A percentile compares a stretch with the other conserved stretches of the same genome.
Evolutionary conservation across 257 asterid species (phyloP).

Genomic region (Forsythia suspensa): DNA sequence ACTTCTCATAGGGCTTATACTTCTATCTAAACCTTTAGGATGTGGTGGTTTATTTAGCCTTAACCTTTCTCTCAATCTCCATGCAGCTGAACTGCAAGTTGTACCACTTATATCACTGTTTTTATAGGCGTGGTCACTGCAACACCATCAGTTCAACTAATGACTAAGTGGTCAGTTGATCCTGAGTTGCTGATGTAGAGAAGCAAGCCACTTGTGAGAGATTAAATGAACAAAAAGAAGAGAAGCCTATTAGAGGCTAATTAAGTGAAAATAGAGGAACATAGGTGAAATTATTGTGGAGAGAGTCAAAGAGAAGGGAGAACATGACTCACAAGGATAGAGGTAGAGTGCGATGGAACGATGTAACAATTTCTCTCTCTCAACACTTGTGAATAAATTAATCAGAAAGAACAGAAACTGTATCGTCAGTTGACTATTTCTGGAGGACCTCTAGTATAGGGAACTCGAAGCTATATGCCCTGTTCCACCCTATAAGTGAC

Average conservation of each 20-base stretch:
- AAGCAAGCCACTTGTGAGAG: background rate
- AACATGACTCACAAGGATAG: background rate
- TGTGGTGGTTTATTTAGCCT: background rate
- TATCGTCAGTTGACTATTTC: no score
- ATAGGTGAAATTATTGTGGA: background rate
- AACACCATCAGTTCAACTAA: background rate
- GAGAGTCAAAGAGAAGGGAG: background rate
- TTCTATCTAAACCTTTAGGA: background rate
- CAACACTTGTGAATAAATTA: background rate
- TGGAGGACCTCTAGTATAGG: no score
- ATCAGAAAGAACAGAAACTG: background rate
- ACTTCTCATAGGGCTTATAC: background rate
- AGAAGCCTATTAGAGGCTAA: background rate
- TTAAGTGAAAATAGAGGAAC: background rate
- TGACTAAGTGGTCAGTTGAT: background rate
- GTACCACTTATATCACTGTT: background rate
- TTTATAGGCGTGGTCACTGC: background rate
- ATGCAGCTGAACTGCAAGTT: background rate
- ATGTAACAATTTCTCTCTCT: background rate
- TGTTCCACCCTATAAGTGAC: no score
- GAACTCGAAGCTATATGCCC: no score
- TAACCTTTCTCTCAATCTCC: background rate
- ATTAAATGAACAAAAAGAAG: background rate
- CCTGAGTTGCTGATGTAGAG: background rate
- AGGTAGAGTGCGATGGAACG: background rate